Base-by-base conservation (phyloP, 768 basidiomycete species). In the Amanita exitialis region DNA sequence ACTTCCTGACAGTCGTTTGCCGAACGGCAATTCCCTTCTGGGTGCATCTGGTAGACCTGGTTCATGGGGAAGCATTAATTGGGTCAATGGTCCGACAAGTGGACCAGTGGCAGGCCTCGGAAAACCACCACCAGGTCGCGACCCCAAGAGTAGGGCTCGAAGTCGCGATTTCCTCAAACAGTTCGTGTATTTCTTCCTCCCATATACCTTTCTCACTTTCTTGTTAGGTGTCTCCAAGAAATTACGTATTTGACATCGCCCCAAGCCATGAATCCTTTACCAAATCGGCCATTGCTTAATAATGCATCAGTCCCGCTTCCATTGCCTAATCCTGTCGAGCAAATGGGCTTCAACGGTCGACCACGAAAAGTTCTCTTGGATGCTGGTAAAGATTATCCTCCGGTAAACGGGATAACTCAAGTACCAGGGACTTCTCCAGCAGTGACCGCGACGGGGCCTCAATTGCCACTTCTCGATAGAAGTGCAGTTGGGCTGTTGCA, bases 101-200 rank as follows among this genome's bases (percentile, higher is more conserved):
- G 73, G 70, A 20, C 63, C 75, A 15, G 59, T 64, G 44, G 72
- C 74, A 44, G 75, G 74, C 39, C 64, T 78, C 56, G 82, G 83
- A 41, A 92, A 82, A 62, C 86, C 80, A 36, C 83, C 77, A 20
- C 80, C 83, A 7, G 89, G 86, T 30, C 82, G 91, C 51, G 95
- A 97, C 68, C 92, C 92, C n/a, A 95, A 96, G 68, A 88, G 90
- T 60, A 79, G 95, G 60, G 92, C 94, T 38, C 78, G 91, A 52
- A 94, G 91, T 69, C 76, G 94, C 50, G 96, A 99, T 55, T 99
- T 97, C 65, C 77, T 99, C 58, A 99, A 98, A 68, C 95, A 99
- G 83, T 92, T 60, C 61, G 86, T 75, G 7, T 7, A 18, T 23
- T 36, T 16, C 2, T 48, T 38, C 23, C 36, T 3, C 5, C 16